Evolutionary conservation across 164 flowering plant genomes (phyloP).

Genomic region (Sextonia rubra): DNA sequence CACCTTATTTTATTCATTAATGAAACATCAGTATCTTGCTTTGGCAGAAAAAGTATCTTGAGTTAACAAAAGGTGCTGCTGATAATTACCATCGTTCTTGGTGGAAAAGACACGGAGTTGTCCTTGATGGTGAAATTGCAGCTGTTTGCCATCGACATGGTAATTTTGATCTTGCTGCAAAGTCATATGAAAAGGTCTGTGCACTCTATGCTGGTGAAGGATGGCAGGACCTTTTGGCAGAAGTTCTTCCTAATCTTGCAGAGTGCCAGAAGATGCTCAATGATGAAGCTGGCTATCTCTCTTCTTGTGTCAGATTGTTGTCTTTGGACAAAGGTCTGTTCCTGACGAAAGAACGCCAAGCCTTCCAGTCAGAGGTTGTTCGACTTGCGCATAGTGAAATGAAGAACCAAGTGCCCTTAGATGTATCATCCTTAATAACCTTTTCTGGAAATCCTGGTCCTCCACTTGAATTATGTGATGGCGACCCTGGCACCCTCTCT

Average conservation of each 20-base stretch:
- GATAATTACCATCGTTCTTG: constrained; percentile 91
- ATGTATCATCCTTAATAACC: constrained; percentile 90
- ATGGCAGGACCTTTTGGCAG: constrained; percentile 95
- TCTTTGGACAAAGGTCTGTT: constrained; percentile 85
- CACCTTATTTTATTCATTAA: not conserved
- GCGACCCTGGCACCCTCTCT: constrained; percentile 87
- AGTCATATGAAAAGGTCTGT: constrained; percentile 93
- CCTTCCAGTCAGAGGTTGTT: constrained; percentile 86
- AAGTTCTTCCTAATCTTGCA: constrained; percentile 92
- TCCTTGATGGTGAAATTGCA: constrained; percentile 97
- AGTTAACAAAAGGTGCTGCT: constrained; percentile 94
- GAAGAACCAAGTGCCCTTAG: constrained; percentile 91
- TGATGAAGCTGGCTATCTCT: constrained; percentile 93
- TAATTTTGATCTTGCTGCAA: constrained; percentile 90
- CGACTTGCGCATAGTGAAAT: constrained; percentile 93
- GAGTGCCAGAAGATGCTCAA: constrained; percentile 91
- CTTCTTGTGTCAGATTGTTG: constrained; percentile 90
- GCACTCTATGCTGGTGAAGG: constrained; percentile 99
- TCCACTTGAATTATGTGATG: constrained; percentile 85
- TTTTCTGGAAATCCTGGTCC: constrained; percentile 94
- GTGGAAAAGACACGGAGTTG: constrained; percentile 99
- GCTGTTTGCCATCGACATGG: constrained; percentile 71
- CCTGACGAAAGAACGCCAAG: constrained; percentile 76
- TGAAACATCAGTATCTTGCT: constrained; percentile 3
- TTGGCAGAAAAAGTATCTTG: constrained; percentile 80